Percentiles rank a stretch among this genome's conserved stretches.
phyloP scores from a whole-genome alignment of 2,329 filamentous ascomycete genomes.

The Epichloe brachyelytri region DNA sequence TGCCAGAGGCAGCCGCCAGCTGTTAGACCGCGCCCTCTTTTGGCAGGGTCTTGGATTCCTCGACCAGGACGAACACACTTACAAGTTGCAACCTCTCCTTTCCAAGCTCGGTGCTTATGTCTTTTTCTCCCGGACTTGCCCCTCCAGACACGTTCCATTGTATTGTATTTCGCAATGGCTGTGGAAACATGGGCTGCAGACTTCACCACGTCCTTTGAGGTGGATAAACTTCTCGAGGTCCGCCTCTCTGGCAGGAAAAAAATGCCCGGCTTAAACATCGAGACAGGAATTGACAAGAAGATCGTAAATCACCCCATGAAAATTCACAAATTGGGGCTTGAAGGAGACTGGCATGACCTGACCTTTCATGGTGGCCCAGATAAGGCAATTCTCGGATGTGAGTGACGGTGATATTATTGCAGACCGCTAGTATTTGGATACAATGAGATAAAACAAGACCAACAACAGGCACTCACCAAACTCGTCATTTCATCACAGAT shows the following conservation, averaged over 20 bases:
- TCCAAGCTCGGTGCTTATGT: too few species aligned
- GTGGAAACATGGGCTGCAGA: constrained; percentile 11
- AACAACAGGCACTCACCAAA: too few species aligned
- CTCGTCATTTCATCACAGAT: constrained; percentile 26
- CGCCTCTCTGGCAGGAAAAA: constrained; percentile 43
- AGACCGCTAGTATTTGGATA: background rate
- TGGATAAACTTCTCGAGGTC: constrained; percentile 41
- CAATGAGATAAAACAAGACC: too few species aligned
- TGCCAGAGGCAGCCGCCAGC: too few species aligned
- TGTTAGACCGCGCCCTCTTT: too few species aligned
- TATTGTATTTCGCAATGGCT: background rate
- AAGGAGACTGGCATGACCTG: constrained; percentile 48
- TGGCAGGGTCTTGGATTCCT: too few species aligned
- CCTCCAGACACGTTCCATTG: background rate
- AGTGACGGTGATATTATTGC: constrained; percentile 12
- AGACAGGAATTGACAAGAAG: constrained; percentile 45
- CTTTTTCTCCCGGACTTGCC: too few species aligned
- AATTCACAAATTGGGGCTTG: constrained; percentile 36
- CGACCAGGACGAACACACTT: too few species aligned
- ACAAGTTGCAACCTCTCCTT: too few species aligned
- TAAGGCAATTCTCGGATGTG: constrained; percentile 48
- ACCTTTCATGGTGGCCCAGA: constrained; percentile 49
- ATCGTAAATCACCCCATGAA: constrained; percentile 29
- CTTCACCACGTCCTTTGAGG: constrained; percentile 28
- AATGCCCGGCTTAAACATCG: constrained; percentile 36